Conservation (phyloP, 129 eudicot species). For the Erigeron canadensis region DNA sequence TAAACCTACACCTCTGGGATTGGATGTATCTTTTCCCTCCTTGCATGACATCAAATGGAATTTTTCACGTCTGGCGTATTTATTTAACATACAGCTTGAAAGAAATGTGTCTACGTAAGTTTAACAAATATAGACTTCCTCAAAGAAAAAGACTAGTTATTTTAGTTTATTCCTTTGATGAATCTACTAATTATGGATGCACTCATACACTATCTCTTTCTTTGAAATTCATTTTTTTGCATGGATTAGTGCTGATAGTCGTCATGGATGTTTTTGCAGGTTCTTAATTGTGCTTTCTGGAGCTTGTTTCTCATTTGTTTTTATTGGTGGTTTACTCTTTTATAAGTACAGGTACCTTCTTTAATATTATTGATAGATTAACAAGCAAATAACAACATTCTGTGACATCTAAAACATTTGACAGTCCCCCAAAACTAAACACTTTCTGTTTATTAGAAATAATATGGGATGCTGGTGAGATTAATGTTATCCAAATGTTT, state of each 20-base stretch:
- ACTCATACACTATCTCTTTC: neutral
- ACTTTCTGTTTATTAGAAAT: conserved; percentile 14
- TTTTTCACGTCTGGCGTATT: conserved; percentile 62
- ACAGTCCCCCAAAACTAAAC: neutral
- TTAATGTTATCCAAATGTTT: neutral
- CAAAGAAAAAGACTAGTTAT: neutral
- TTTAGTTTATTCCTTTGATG: neutral
- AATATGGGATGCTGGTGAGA: neutral
- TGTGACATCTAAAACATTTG: neutral
- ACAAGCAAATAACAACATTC: conserved; percentile 14
- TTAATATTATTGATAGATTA: neutral
- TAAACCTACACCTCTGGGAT: conserved; percentile 76
- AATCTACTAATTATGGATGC: conserved; percentile 10
- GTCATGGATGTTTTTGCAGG: conserved; percentile 47
- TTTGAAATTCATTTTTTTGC: conserved; percentile 10
- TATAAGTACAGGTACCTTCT: conserved; percentile 71
- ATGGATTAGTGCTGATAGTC: conserved; percentile 4
- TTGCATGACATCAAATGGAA: conserved; percentile 75
- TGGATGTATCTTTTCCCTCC: conserved; percentile 89
- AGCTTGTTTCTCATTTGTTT: conserved; percentile 82
- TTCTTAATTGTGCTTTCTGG: conserved; percentile 71
- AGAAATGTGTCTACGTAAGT: conserved; percentile 95
- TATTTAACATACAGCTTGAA: conserved; percentile 90
- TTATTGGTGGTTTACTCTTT: conserved; percentile 93
- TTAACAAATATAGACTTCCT: neutral